A percentile compares a stretch with the other conserved stretches of the same genome.
Conservation (phyloP, 2,329 filamentous ascomycete species). For the Pyrenochaeta sp. region DNA sequence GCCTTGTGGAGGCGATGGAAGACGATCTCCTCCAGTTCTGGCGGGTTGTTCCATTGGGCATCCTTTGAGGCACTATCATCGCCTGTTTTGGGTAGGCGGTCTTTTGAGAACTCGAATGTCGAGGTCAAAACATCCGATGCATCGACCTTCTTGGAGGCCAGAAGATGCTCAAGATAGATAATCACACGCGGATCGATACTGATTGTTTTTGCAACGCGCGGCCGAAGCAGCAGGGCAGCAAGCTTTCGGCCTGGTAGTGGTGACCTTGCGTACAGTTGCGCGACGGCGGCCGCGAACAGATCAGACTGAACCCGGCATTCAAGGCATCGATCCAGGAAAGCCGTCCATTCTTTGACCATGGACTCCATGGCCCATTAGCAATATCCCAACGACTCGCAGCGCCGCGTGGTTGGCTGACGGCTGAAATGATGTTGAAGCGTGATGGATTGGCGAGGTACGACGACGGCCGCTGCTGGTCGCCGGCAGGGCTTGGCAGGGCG, state of each 20-base stretch:
- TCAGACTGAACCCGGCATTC: slow-evolving; percentile 41
- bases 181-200: slow-evolving; percentile 47
- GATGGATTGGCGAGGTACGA: slow-evolving; percentile 22
- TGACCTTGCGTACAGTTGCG: slow-evolving; percentile 43
- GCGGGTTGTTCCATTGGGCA: slow-evolving; percentile 42
- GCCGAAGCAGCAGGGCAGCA: slow-evolving; percentile 45
- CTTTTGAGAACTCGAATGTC: slow-evolving; percentile 46
- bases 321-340: slow-evolving; percentile 48
- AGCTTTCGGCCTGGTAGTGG: slow-evolving; percentile 48
- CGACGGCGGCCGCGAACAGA: slow-evolving; percentile 43
- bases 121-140: slow-evolving; percentile 45
- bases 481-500: slow-evolving; percentile 11
- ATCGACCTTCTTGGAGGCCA: slow-evolving; percentile 44
- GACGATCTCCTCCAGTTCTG: slow-evolving; percentile 49
- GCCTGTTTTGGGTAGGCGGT: slow-evolving; percentile 36
- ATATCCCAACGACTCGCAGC: slow-evolving; percentile 15
- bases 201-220: slow-evolving; percentile 33
- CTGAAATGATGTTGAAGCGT: slow-evolving; percentile 28
- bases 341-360: slow-evolving; percentile 43
- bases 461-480: slow-evolving; percentile 8
- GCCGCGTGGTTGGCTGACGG: slow-evolving; percentile 19
- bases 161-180: slow-evolving; percentile 45
- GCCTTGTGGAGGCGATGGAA: slow-evolving; percentile 48
- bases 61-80: slow-evolving; percentile 29
- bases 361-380: slow-evolving; percentile 46